Conservation (phyloP, 2,329 filamentous ascomycete species). For the Elsinoe fawcettii region DNA sequence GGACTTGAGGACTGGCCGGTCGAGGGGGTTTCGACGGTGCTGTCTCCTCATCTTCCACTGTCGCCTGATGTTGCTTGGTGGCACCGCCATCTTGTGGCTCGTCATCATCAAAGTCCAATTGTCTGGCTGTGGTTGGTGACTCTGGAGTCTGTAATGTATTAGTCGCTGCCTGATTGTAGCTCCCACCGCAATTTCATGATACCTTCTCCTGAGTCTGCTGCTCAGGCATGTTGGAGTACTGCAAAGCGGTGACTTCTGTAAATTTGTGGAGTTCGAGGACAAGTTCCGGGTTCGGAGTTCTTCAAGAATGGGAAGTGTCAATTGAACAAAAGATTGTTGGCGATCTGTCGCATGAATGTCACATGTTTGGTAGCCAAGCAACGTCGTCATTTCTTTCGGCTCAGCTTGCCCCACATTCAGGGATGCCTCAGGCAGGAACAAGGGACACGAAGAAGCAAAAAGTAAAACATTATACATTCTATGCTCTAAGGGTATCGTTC, state of each 20-base stretch:
- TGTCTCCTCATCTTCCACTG: conserved; percentile 42
- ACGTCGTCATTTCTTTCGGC: neutral
- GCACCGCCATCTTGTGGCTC: conserved; percentile 50
- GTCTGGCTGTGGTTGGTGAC: conserved; percentile 32
- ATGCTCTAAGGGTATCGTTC: conserved; percentile 5
- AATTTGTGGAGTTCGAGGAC: neutral
- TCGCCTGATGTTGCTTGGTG: conserved; percentile 38
- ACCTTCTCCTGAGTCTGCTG: conserved; percentile 11
- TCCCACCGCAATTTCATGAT: neutral
- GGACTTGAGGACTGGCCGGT: conserved; percentile 70
- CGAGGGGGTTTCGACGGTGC: conserved; percentile 70
- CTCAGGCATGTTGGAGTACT: neutral
- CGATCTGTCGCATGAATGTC: neutral
- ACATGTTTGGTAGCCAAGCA: conserved; percentile 1
- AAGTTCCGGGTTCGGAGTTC: neutral
- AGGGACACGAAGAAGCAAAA: neutral
- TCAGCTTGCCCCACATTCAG: neutral
- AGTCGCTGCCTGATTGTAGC: conserved; percentile 28
- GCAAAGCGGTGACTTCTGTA: neutral
- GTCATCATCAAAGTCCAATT: conserved; percentile 52
- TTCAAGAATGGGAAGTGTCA: neutral
- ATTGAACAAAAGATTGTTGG: neutral
- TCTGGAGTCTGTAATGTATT: conserved; percentile 19
- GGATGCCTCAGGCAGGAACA: neutral
- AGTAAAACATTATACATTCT: neutral